Evolutionary conservation across 768 basidiomycete species (phyloP).

Genomic region (Boletus patriciae): DNA sequence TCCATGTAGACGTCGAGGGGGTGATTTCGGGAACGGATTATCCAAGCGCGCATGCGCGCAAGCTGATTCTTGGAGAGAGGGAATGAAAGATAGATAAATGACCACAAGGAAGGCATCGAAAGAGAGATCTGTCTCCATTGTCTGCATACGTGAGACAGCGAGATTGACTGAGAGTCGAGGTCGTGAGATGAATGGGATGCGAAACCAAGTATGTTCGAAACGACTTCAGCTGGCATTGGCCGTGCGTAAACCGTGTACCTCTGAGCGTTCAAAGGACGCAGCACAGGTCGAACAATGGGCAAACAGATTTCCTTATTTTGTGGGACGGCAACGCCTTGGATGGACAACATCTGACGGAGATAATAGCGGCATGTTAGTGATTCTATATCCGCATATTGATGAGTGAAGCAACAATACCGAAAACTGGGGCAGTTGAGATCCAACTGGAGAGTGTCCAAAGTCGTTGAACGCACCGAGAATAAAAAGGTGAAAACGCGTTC

Average conservation of each 20-base stretch:
- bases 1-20: conserved; percentile 56
- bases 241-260: neutral
- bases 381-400: neutral
- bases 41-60: conserved; percentile 37
- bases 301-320: neutral
- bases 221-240: conserved; percentile 37
- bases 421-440: neutral
- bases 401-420: neutral
- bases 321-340: neutral
- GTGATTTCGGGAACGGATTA: conserved; percentile 45
- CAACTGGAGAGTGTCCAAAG: neutral
- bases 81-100: conserved; percentile 45
- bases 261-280: neutral
- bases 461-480: neutral
- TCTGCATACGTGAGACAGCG: conserved; percentile 49
- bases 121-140: conserved; percentile 53
- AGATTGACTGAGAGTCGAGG: conserved; percentile 29
- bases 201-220: conserved; percentile 37
- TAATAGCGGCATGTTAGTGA: neutral
- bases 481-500: neutral
- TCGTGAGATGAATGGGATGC: conserved; percentile 31
- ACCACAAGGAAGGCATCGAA: conserved; percentile 50
- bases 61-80: conserved; percentile 43
- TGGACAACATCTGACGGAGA: conserved; percentile 15
- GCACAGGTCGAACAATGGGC: neutral